phyloP scores from a whole-genome alignment of 2,329 filamentous ascomycete species.

The Incumbomyces delicatus region DNA sequence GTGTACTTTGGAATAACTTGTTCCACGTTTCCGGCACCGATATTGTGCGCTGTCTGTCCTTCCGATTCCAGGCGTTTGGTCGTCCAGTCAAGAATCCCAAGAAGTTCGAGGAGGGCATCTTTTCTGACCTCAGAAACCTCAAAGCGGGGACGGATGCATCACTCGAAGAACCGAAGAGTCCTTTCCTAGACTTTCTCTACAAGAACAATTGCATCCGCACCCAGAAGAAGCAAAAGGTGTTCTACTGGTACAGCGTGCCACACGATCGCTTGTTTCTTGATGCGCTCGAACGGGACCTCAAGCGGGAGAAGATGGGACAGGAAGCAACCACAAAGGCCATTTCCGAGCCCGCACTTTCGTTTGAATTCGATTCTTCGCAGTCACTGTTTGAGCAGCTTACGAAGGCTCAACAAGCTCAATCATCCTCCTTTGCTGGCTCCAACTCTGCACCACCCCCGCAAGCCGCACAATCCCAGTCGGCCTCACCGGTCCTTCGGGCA shows the following conservation, averaged over 20 bases:
- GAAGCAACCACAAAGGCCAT: constrained; percentile 95
- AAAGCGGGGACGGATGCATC: constrained; percentile 98
- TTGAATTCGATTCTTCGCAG: constrained; percentile 98
- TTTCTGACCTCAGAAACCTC: constrained; percentile 93
- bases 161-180: constrained; percentile 95
- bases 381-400: constrained; percentile 98
- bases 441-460: constrained; percentile 39
- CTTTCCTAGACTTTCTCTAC: constrained; percentile 96
- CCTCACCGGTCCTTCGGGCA: constrained; percentile 79
- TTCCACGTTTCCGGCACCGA: constrained; percentile 99
- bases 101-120: constrained; percentile 99
- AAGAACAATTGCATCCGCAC: constrained; percentile 99
- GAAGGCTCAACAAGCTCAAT: constrained; percentile 97
- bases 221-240: constrained; percentile 99
- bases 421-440: constrained; percentile 86
- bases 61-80: constrained; percentile 96
- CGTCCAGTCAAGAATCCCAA: constrained; percentile 98
- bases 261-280: constrained; percentile 96
- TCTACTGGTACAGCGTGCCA: constrained; percentile 99
- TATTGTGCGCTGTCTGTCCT: constrained; percentile 94
- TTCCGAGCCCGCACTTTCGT: constrained; percentile 92
- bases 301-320: constrained; percentile 98
- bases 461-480: constrained; percentile 63
- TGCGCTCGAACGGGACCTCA: constrained; percentile 90
- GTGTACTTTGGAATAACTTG: constrained; percentile 96